phyloP scores from a whole-genome alignment of 2,329 filamentous ascomycete species.

The Clonostachys rosea region DNA sequence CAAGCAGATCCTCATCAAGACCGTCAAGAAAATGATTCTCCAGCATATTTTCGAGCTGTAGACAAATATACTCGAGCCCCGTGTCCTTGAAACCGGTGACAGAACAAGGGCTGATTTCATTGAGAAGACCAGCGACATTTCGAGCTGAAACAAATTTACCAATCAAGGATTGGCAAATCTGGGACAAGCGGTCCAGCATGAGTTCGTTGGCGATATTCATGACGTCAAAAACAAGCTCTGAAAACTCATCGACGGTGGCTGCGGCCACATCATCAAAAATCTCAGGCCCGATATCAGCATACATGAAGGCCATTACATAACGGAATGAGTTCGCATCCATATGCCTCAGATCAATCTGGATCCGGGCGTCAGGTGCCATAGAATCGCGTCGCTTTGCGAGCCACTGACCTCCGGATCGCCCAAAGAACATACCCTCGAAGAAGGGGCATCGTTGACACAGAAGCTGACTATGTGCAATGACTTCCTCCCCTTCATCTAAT shows the following conservation, averaged over 20 bases:
- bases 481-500: conserved; percentile 62
- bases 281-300: conserved; percentile 75
- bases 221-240: conserved; percentile 86
- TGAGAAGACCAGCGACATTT: conserved; percentile 81
- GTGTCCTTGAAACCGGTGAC: conserved; percentile 84
- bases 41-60: conserved; percentile 87
- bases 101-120: conserved; percentile 78
- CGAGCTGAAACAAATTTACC: conserved; percentile 80
- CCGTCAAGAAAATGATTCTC: conserved; percentile 85
- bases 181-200: conserved; percentile 87
- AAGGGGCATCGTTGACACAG: conserved; percentile 85
- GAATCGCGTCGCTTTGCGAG: conserved; percentile 62
- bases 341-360: conserved; percentile 79
- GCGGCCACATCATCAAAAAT: conserved; percentile 75
- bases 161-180: conserved; percentile 82
- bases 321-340: conserved; percentile 69
- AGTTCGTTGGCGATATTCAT: conserved; percentile 88
- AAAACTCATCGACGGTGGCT: conserved; percentile 68
- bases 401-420: conserved; percentile 84
- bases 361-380: conserved; percentile 23
- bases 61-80: conserved; percentile 83
- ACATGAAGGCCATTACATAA: conserved; percentile 76
- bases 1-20: conserved; percentile 77
- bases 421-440: conserved; percentile 85
- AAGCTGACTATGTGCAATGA: conserved; percentile 72